Evolutionary conservation across 2,329 filamentous ascomycete species (phyloP), one percentile per base, ranked within the genome.

Genomic region (Gaeumannomyces sp.): DNA sequence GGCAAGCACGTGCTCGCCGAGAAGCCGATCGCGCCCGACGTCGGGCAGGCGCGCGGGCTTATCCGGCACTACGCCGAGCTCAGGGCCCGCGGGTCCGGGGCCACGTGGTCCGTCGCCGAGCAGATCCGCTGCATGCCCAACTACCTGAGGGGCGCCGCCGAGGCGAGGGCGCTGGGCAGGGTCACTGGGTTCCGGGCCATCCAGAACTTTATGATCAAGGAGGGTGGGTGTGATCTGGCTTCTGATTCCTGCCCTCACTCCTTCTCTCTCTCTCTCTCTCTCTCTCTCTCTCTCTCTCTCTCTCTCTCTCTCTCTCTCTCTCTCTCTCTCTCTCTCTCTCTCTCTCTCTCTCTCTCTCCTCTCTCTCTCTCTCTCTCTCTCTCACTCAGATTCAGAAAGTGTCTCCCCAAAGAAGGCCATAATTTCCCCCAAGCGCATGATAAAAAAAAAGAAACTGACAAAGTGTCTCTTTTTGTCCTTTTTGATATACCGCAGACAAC

Each of bases 1-100:
- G 86, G 87, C 31, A 91, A 91, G 74, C 87, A 90, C 71, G 88
- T 91, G 10, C 78, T 91, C 3, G 84, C 84, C 22, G 89, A 91
- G 76, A 91, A 91, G 76, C 88, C 89, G 45, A 80, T 90, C 57
- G 87, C 85, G 3, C 82, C 84, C 68, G 85, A 89, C 4, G 66
- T 78, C 6, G 70, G 70, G 16, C 66, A 67, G 14, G 70, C 71
- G 14, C 69, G 67, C 45, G 66, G 65, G 38, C 66, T 75, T 53
- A 59, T 76, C 4, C 60, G 67, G 6, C 75, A 73, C 67, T 77
- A 76, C 67, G 70, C 69, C 62, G 71, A 71, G 16, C 62, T 73
- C 33, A 45, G 10, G 62, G 50, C 1, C 64, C 22, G 11, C 19
- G 57, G 57, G 25, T 63, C 27, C 64, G 71, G 65, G 76, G 62